Conservation (phyloP, 1,284 basidiomycete genomes). For the Phellinidium pouzarii region DNA sequence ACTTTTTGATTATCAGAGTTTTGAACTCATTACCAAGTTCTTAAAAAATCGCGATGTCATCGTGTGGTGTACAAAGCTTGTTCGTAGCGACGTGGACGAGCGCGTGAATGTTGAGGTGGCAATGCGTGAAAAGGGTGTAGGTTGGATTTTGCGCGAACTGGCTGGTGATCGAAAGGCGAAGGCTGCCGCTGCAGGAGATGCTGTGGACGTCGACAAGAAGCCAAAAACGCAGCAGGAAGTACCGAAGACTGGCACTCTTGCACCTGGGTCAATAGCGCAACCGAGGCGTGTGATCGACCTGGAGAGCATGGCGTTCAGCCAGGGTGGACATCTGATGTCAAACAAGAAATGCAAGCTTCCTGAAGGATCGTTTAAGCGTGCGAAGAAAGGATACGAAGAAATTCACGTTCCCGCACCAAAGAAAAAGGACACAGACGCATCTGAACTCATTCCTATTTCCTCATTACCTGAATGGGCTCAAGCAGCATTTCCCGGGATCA, state of each 20-base stretch:
- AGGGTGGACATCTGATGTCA: slow-evolving; percentile 95
- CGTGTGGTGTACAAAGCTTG: slow-evolving; percentile 97
- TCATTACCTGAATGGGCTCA: slow-evolving; percentile 84
- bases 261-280: slow-evolving; percentile 81
- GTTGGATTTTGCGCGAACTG: slow-evolving; percentile 91
- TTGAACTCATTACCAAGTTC: slow-evolving; percentile 86
- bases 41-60: slow-evolving; percentile 95
- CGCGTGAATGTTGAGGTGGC: slow-evolving; percentile 93
- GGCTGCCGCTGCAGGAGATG: slow-evolving; percentile 39
- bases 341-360: slow-evolving; percentile 98
- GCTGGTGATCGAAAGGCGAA: slow-evolving; percentile 68
- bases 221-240: slow-evolving; percentile 42
- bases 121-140: slow-evolving; percentile 96
- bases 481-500: slow-evolving; percentile 73
- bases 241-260: slow-evolving; percentile 83
- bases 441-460: slow-evolving; percentile 72
- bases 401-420: slow-evolving; percentile 96
- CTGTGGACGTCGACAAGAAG: slow-evolving; percentile 75
- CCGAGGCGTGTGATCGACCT: slow-evolving; percentile 87
- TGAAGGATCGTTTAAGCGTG: slow-evolving; percentile 95
- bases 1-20: slow-evolving; percentile 91
- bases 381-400: slow-evolving; percentile 96
- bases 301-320: slow-evolving; percentile 91
- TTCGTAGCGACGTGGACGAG: slow-evolving; percentile 85
- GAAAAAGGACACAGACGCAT: slow-evolving; percentile 59